Percentiles rank a stretch among this genome's conserved stretches.
phyloP scores from a whole-genome alignment of 2,329 filamentous ascomycete genomes.

The Verticillium longisporum region DNA sequence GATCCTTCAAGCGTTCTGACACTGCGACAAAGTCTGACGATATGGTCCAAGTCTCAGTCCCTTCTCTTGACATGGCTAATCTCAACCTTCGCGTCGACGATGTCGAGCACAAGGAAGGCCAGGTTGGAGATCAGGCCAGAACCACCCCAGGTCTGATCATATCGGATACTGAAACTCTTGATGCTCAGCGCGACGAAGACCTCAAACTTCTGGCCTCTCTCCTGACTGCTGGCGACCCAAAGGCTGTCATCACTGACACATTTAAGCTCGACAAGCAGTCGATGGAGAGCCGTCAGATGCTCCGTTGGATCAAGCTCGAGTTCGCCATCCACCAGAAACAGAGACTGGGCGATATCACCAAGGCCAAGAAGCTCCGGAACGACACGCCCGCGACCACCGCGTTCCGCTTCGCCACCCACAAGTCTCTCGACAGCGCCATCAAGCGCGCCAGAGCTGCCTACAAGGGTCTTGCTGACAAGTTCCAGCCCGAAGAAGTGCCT shows the following conservation, averaged over 20 bases:
- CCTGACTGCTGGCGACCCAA: background rate
- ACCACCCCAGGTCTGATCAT: background rate
- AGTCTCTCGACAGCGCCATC: background rate
- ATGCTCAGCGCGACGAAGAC: background rate
- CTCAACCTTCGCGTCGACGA: background rate
- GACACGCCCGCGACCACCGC: background rate
- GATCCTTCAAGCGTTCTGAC: background rate
- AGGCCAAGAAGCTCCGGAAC: background rate
- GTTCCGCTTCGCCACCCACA: background rate
- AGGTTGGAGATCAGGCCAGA: background rate
- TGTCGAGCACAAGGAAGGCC: background rate
- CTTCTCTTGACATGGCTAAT: background rate
- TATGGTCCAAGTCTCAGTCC: background rate
- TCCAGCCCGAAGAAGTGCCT: background rate
- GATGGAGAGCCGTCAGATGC: background rate
- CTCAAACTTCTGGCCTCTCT: background rate
- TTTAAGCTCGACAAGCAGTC: background rate
- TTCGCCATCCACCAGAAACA: background rate
- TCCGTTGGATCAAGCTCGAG: background rate
- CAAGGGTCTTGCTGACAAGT: background rate
- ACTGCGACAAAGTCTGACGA: background rate
- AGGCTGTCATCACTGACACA: background rate
- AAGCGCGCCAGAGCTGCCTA: background rate
- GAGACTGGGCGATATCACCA: background rate
- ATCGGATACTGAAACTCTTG: background rate